Conservation (phyloP, 345 rosid species). For the Excoecaria cochinchinensis region DNA sequence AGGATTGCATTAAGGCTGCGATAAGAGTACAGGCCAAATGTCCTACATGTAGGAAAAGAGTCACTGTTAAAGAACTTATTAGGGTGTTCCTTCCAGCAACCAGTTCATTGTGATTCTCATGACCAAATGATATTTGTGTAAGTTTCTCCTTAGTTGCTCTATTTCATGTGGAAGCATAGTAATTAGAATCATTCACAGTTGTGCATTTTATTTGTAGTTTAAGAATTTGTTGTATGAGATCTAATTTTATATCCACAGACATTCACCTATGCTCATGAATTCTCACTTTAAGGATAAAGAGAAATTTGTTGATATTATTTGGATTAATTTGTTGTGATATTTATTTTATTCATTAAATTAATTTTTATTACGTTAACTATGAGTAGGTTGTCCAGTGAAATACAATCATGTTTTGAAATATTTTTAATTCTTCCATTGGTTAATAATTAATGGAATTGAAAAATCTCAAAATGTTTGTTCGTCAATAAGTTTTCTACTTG, state of each 20-base stretch:
- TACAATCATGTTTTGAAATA: neutral
- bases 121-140: slow-evolving; percentile 15
- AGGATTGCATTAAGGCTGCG: slow-evolving; percentile 62
- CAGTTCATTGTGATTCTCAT: slow-evolving; percentile 11
- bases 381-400: neutral
- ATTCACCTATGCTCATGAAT: neutral
- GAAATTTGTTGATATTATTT: no score
- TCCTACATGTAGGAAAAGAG: slow-evolving; percentile 85
- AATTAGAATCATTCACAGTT: neutral
- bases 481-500: neutral
- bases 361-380: neutral
- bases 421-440: neutral
- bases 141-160: slow-evolving; percentile 12
- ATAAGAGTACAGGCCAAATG: slow-evolving; percentile 61
- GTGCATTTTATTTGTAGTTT: neutral
- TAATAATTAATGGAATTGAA: neutral
- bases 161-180: neutral
- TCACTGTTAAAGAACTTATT: slow-evolving; percentile 58
- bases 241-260: neutral
- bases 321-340: neutral
- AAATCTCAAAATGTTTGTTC: neutral
- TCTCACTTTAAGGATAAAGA: neutral
- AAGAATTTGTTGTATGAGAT: neutral
- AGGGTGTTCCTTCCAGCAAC: slow-evolving; percentile 88
- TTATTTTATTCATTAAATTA: neutral